Evolutionary conservation across 768 basidiomycete genomes (phyloP).

Genomic region (Hydnum rufescens): DNA sequence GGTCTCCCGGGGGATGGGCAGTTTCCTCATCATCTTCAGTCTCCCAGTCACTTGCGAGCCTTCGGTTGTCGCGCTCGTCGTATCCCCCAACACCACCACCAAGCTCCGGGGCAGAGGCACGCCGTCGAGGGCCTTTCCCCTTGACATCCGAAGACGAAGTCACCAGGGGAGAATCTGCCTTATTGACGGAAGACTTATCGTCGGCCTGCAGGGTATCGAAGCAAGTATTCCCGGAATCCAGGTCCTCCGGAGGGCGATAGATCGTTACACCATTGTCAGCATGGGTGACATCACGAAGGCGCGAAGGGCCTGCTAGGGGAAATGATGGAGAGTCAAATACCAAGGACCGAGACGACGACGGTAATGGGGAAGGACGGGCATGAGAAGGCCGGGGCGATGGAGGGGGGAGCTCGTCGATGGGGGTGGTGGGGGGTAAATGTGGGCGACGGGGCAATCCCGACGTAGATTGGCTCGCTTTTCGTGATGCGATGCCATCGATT

Average conservation of each 20-base stretch:
- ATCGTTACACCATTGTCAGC: constrained; percentile 15
- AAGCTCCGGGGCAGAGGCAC: too few relatives aligned
- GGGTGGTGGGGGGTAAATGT: constrained; percentile 9
- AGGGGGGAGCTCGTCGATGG: constrained; percentile 14
- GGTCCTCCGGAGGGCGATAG: constrained; percentile 23
- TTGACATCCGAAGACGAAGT: too few relatives aligned
- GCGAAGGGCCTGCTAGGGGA: neutral
- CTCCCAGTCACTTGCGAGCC: too few relatives aligned
- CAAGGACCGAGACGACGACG: neutral
- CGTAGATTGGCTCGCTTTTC: too few relatives aligned
- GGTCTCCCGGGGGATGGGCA: neutral
- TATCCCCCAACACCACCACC: neutral
- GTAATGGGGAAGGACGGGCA: neutral
- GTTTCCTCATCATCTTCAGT: neutral
- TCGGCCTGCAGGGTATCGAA: neutral
- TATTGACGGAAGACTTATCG: too few relatives aligned
- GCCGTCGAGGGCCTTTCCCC: too few relatives aligned
- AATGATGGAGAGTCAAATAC: neutral
- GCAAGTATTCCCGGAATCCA: constrained; percentile 6
- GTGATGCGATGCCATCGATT: too few relatives aligned
- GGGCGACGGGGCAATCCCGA: constrained; percentile 8
- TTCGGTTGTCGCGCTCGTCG: neutral
- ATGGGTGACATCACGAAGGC: neutral
- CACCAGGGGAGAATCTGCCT: too few relatives aligned
- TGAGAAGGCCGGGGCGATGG: constrained; percentile 15